Conservation (phyloP, 768 basidiomycete species). For the Tulasnella calospora region DNA sequence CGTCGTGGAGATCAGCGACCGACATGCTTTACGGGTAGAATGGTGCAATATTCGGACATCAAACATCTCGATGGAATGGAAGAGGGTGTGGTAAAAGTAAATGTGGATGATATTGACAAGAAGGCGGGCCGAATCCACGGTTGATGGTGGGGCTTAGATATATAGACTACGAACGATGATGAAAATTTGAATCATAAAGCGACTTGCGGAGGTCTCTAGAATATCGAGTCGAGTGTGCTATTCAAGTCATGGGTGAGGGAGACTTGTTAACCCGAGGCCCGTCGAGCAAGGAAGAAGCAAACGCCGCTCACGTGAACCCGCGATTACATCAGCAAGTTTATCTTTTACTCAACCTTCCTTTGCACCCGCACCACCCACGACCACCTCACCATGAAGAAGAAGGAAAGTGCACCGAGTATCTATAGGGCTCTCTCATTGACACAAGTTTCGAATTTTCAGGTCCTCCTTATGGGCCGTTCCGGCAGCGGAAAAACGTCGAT, state of each 20-base stretch:
- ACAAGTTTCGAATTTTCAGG: constrained; percentile 46
- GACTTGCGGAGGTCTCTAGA: too few species aligned
- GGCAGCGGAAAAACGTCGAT: constrained; percentile 76
- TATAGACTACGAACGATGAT: too few species aligned
- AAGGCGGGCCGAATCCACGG: not conserved
- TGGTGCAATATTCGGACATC: not conserved
- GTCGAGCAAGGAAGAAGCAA: not conserved
- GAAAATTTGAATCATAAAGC: too few species aligned
- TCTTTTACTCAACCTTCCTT: not conserved
- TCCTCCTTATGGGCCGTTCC: constrained; percentile 95
- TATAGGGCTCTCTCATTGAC: not conserved
- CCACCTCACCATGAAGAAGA: constrained; percentile 35
- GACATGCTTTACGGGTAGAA: not conserved
- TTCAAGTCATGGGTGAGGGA: not conserved
- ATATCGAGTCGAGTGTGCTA: not conserved
- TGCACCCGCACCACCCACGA: not conserved
- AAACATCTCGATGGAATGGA: constrained; percentile 5
- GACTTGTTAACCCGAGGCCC: too few species aligned
- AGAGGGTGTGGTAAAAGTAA: constrained; percentile 7
- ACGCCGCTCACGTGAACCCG: not conserved
- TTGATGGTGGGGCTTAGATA: not conserved
- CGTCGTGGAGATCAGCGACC: not conserved
- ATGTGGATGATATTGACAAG: constrained; percentile 13
- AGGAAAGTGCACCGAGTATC: constrained; percentile 31
- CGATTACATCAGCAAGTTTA: not conserved